Evolutionary conservation across 495 filamentous ascomycete genomes (phyloP).

Genomic region (Rusavskia elegans): DNA sequence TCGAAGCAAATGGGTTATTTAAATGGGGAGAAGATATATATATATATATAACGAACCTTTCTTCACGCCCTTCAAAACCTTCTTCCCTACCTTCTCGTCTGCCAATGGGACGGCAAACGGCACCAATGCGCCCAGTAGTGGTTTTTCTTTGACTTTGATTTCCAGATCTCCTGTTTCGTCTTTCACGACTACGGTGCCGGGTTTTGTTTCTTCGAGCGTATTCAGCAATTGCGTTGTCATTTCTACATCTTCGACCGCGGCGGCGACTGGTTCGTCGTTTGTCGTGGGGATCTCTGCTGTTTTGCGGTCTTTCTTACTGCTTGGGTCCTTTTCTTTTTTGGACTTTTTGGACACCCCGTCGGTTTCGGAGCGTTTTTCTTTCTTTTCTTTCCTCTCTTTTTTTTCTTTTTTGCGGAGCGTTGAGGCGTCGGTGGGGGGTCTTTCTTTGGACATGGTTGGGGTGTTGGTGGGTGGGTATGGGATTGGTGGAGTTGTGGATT

Average conservation of each 20-base stretch:
- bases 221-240: conserved; percentile 27
- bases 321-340: conserved; percentile 33
- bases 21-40: no score
- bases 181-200: conserved; percentile 39
- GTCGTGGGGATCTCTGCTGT: not conserved
- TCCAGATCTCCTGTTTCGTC: conserved; percentile 28
- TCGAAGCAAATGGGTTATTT: not conserved
- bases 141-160: conserved; percentile 23
- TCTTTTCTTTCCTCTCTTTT: conserved; percentile 48
- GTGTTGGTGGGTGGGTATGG: not conserved
- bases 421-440: conserved; percentile 19
- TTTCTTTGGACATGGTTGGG: conserved; percentile 37
- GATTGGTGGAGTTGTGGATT: not conserved
- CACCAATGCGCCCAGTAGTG: conserved; percentile 54
- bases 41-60: conserved; percentile 65
- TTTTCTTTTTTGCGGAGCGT: conserved; percentile 47
- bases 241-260: conserved; percentile 25
- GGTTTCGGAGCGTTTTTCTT: conserved; percentile 62
- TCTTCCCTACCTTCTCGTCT: conserved; percentile 82
- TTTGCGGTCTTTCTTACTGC: conserved; percentile 11
- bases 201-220: conserved; percentile 17
- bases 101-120: conserved; percentile 89
- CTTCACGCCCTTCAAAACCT: conserved; percentile 82
- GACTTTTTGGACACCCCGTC: conserved; percentile 53
- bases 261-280: no score